These are phyloP conservation scores for Keithomyces neogunnii DNA, from an alignment of 2,329 filamentous ascomycete species.

Conservation along the genomic window DNA sequence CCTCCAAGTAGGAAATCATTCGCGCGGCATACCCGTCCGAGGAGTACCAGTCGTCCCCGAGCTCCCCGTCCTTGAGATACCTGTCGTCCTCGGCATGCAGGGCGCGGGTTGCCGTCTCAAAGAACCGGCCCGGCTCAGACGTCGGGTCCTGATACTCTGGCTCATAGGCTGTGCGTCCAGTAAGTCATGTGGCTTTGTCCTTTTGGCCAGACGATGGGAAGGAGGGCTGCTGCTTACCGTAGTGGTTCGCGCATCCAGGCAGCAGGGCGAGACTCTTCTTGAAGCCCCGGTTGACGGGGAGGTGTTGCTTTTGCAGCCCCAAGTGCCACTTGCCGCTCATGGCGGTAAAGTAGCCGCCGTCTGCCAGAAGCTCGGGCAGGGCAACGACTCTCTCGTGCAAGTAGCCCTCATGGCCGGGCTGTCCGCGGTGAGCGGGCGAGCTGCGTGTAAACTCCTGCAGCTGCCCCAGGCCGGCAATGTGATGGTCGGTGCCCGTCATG, in stretches of 20 bases:
- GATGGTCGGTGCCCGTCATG: conserved; percentile 48
- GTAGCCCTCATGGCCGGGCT: conserved; percentile 56
- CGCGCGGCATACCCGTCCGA: conserved; percentile 43
- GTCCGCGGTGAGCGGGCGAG: conserved; percentile 38
- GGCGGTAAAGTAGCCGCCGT: conserved; percentile 51
- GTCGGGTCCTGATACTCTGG: conserved; percentile 30
- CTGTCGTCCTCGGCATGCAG: conserved; percentile 28
- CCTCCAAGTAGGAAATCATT: conserved; percentile 40
- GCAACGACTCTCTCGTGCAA: conserved; percentile 51
- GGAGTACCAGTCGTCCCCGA: conserved; percentile 44
- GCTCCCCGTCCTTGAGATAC: conserved; percentile 25
- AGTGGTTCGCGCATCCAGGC: conserved; percentile 50
- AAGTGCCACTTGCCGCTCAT: conserved; percentile 59
- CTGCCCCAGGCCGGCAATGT: conserved; percentile 50
- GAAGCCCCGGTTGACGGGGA: conserved; percentile 49
- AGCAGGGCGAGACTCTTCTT: conserved; percentile 50
- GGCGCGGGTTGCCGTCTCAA: conserved; percentile 18
- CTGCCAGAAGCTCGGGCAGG: conserved; percentile 48
- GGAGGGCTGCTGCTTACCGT: conserved; percentile 11
- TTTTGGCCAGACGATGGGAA: too few relatives aligned
- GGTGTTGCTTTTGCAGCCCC: conserved; percentile 47
- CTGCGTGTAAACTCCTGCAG: conserved; percentile 40
- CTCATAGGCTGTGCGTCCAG: conserved; percentile 28
- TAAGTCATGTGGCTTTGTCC: too few relatives aligned
- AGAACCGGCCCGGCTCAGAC: conserved; percentile 28